A percentile compares a stretch with the other conserved stretches of the same genome.
These are phyloP conservation scores for Coniochaeta hoffmannii DNA, from an alignment of 2,329 filamentous ascomycete genomes.

Conservation along the genomic window DNA sequence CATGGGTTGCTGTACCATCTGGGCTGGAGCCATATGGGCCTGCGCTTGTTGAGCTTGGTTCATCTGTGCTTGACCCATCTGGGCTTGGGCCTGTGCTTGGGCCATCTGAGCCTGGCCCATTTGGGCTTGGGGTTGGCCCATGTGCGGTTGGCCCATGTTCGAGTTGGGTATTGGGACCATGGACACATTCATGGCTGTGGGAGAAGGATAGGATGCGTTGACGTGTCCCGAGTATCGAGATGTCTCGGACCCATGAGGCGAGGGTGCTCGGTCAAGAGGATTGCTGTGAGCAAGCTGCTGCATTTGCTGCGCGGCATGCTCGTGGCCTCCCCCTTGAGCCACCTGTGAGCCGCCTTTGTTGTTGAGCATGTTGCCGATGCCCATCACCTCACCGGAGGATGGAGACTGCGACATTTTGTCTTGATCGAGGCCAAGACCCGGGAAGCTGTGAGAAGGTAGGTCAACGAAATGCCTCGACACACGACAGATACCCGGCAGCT, in stretches of 20 bases:
- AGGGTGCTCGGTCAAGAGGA: constrained; percentile 45
- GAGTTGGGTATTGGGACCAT: constrained; percentile 29
- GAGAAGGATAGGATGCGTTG: constrained; percentile 45
- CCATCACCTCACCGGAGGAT: constrained; percentile 41
- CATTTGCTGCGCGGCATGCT: constrained; percentile 16
- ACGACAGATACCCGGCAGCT: background rate
- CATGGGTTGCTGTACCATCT: constrained; percentile 22
- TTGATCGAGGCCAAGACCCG: background rate
- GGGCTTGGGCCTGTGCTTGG: background rate
- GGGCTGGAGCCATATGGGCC: background rate
- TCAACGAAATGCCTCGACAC: background rate
- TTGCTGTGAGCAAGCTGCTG: constrained; percentile 18
- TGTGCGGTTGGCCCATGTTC: background rate
- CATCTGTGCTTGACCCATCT: background rate
- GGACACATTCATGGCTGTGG: constrained; percentile 42
- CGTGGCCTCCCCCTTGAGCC: constrained; percentile 14
- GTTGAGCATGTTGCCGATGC: constrained; percentile 46
- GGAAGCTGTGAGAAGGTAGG: background rate
- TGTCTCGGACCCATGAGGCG: constrained; percentile 53
- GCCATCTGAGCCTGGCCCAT: background rate
- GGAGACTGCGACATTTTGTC: constrained; percentile 26
- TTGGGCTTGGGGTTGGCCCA: background rate
- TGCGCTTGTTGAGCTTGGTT: too few relatives aligned
- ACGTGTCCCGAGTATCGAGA: constrained; percentile 44
- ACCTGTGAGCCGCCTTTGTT: constrained; percentile 31